Percentiles rank a stretch among this genome's conserved stretches.
phyloP scores from a whole-genome alignment of 345 rosid species.

The Hibiscus trionum region DNA sequence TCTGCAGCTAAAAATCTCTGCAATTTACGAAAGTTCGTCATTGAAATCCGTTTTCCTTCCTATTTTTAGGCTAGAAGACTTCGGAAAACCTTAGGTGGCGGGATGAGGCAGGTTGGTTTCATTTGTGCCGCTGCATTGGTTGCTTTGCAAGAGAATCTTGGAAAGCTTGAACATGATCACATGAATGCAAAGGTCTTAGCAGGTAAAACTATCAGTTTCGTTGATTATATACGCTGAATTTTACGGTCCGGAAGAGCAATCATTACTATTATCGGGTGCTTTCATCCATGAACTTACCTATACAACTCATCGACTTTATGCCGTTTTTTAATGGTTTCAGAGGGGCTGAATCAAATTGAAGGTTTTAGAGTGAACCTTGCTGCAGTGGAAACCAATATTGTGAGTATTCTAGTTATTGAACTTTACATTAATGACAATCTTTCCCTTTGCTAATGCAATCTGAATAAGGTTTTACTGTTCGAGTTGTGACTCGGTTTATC shows the following conservation, averaged over 20 bases:
- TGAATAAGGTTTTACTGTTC: not conserved
- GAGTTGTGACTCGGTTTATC: not conserved
- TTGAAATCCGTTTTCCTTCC: not conserved
- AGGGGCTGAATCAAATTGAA: constrained; percentile 62
- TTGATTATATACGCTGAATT: not conserved
- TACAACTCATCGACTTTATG: not conserved
- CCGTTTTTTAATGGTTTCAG: constrained; percentile 26
- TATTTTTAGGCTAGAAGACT: constrained; percentile 64
- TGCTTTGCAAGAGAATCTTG: constrained; percentile 55
- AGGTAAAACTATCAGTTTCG: constrained; percentile 30
- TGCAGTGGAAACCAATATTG: constrained; percentile 84
- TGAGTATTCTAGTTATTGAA: constrained; percentile 31
- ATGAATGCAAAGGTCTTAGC: constrained; percentile 73
- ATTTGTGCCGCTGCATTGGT: constrained; percentile 83
- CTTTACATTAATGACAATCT: not conserved
- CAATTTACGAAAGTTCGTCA: not conserved
- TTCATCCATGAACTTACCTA: not conserved
- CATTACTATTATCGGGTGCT: not conserved
- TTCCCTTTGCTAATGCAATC: not conserved
- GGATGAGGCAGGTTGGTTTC: constrained; percentile 88
- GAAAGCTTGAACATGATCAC: constrained; percentile 70
- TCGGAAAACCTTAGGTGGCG: constrained; percentile 89
- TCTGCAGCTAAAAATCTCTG: not conserved
- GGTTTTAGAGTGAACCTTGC: constrained; percentile 53
- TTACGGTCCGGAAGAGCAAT: not conserved